A percentile compares a stretch with the other conserved stretches of the same genome.
phyloP scores from a whole-genome alignment of 2,329 filamentous ascomycete genomes.

The Monilinia aucupariae region DNA sequence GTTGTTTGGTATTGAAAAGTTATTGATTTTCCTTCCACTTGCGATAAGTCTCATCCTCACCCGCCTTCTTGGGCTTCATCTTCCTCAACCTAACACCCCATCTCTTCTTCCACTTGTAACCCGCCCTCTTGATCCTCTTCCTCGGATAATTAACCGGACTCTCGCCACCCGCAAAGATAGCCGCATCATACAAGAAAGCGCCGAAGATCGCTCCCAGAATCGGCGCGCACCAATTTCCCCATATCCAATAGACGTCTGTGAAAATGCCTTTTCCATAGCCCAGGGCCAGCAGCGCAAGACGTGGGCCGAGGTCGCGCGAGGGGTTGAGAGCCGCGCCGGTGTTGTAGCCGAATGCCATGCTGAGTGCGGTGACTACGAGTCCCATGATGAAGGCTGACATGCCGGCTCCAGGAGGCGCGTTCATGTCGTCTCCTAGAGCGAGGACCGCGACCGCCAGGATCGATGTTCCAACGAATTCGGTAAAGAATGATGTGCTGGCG shows the following conservation, averaged over 20 bases:
- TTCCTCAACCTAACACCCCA: slow-evolving; percentile 25
- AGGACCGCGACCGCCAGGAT: slow-evolving; percentile 41
- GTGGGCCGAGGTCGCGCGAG: slow-evolving; percentile 45
- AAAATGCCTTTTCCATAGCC: slow-evolving; percentile 42
- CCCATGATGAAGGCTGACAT: slow-evolving; percentile 48
- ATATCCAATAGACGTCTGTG: slow-evolving; percentile 40
- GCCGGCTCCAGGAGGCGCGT: slow-evolving; percentile 44
- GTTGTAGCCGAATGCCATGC: slow-evolving; percentile 42
- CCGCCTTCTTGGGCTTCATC: slow-evolving; percentile 3
- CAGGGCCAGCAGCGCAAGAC: slow-evolving; percentile 41
- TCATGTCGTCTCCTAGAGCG: slow-evolving; percentile 43
- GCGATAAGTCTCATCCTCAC: neutral
- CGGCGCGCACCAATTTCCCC: slow-evolving; percentile 40
- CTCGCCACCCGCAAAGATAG: slow-evolving; percentile 47
- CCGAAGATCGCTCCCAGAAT: slow-evolving; percentile 40
- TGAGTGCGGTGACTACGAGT: slow-evolving; percentile 37
- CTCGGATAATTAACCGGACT: slow-evolving; percentile 48
- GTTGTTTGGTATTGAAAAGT: neutral
- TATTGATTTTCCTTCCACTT: slow-evolving; percentile 1
- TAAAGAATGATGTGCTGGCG: slow-evolving; percentile 41
- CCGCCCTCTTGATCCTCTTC: slow-evolving; percentile 38
- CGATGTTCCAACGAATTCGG: slow-evolving; percentile 42
- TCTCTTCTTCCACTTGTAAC: slow-evolving; percentile 41
- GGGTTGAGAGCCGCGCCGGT: slow-evolving; percentile 47
- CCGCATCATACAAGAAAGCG: slow-evolving; percentile 46